phyloP scores from a whole-genome alignment of 2,329 filamentous ascomycete species.

The Tricladium varicosporioides region DNA sequence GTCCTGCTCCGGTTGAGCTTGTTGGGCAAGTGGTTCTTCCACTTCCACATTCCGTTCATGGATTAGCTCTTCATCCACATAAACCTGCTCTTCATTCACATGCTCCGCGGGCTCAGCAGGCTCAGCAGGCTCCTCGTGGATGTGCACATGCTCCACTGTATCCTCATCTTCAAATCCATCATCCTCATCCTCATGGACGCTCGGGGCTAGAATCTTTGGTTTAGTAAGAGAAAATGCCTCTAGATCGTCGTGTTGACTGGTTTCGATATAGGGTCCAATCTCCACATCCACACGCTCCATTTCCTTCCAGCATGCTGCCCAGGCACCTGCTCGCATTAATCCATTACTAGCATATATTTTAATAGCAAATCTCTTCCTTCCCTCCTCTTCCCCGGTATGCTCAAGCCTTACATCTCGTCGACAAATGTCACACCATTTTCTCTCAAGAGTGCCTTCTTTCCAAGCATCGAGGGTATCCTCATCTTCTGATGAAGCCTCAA shows the following conservation, averaged over 20 bases:
- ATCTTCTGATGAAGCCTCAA: conserved; percentile 27
- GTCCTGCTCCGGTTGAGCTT: conserved; percentile 40
- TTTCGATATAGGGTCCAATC: conserved; percentile 70
- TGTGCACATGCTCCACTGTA: conserved; percentile 13
- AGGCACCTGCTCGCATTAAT: conserved; percentile 86
- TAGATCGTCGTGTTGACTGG: conserved; percentile 57
- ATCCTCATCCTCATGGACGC: conserved; percentile 12
- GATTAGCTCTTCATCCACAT: background rate
- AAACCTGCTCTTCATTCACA: background rate
- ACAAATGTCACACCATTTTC: conserved; percentile 35
- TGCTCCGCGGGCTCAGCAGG: background rate
- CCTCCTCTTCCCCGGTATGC: conserved; percentile 18
- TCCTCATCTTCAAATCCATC: conserved; percentile 28
- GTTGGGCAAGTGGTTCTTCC: conserved; percentile 40
- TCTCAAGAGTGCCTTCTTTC: conserved; percentile 9
- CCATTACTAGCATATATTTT: conserved; percentile 95
- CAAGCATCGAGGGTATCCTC: conserved; percentile 26
- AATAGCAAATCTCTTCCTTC: conserved; percentile 61
- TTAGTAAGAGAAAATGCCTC: conserved; percentile 45
- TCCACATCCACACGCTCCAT: conserved; percentile 99
- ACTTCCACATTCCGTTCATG: background rate
- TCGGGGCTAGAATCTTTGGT: conserved; percentile 2
- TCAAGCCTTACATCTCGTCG: conserved; percentile 32
- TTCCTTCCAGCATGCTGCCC: conserved; percentile 91
- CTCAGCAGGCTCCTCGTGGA: conserved; percentile 11